These are phyloP conservation scores for Prunus mume DNA, from an alignment of 306 rosid species.

Conservation along the genomic window DNA sequence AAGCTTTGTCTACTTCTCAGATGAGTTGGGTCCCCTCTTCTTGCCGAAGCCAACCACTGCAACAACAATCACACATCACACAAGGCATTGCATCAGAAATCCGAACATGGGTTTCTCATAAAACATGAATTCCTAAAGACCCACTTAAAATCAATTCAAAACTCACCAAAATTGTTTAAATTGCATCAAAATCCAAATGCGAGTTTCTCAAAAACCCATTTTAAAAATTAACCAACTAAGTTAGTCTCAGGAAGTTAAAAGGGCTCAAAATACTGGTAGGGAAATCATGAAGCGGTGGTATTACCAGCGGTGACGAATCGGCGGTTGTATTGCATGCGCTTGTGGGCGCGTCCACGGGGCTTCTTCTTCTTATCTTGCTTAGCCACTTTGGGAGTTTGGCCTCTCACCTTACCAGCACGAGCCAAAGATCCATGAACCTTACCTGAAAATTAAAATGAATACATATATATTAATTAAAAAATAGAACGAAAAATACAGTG, in stretches of 20 bases:
- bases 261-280: neutral
- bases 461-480: too few relatives aligned
- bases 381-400: slow-evolving; percentile 54
- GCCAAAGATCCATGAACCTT: slow-evolving; percentile 57
- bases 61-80: neutral
- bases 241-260: too few relatives aligned
- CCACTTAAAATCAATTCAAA: neutral
- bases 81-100: neutral
- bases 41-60: slow-evolving; percentile 39
- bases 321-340: slow-evolving; percentile 60
- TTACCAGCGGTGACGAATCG: slow-evolving; percentile 55
- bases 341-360: slow-evolving; percentile 55
- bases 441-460: slow-evolving; percentile 13
- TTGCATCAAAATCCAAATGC: neutral
- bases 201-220: neutral
- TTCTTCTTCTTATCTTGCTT: slow-evolving; percentile 60
- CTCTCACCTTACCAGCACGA: slow-evolving; percentile 61
- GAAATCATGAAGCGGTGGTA: neutral
- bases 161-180: neutral
- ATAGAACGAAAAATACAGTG: neutral
- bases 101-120: neutral
- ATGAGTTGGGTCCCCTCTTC: slow-evolving; percentile 41
- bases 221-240: neutral
- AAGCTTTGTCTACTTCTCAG: slow-evolving; percentile 23
- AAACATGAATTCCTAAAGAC: neutral